A percentile compares a stretch with the other conserved stretches of the same genome.
These are phyloP conservation scores for Colletotrichum melonis DNA, from an alignment of 2,329 filamentous ascomycete species.

Conservation along the genomic window DNA sequence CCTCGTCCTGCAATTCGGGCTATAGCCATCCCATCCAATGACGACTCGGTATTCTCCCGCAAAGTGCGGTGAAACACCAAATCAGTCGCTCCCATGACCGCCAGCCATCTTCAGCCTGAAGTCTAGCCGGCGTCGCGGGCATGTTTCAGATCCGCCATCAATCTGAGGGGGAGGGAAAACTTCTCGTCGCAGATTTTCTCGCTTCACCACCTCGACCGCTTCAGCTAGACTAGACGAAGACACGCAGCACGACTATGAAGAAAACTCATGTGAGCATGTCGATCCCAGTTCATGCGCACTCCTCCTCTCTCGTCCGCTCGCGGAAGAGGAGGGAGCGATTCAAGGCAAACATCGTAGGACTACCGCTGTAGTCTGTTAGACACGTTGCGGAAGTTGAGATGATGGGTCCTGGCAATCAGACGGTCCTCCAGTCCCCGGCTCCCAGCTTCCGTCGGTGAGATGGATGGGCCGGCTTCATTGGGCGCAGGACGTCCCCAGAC, in stretches of 20 bases:
- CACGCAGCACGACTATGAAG: not conserved
- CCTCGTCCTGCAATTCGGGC: conserved; percentile 4
- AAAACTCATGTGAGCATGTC: not conserved
- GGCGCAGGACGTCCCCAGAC: not conserved
- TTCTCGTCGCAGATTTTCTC: conserved; percentile 26
- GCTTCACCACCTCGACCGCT: conserved; percentile 18
- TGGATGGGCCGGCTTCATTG: conserved; percentile 9
- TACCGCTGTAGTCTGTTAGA: not conserved
- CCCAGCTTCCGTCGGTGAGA: conserved; percentile 6
- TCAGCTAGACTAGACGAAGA: not conserved
- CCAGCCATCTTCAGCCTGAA: conserved; percentile 20
- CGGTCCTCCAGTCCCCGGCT: conserved; percentile 7
- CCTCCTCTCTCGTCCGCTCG: not conserved
- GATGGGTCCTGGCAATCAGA: conserved; percentile 24
- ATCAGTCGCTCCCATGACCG: conserved; percentile 7
- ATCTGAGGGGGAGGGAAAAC: not conserved
- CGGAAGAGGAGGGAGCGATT: not conserved
- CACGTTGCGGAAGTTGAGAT: conserved; percentile 25
- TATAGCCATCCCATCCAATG: conserved; percentile 1
- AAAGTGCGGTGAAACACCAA: conserved; percentile 23
- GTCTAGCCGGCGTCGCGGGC: conserved; percentile 32
- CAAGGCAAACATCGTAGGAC: not conserved
- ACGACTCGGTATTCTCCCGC: not conserved
- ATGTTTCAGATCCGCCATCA: conserved; percentile 31
- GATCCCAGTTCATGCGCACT: conserved; percentile 18